Evolutionary conservation across 768 basidiomycete species (phyloP), one percentile per base, ranked within the genome.

Genomic region (Lactarius quietus): DNA sequence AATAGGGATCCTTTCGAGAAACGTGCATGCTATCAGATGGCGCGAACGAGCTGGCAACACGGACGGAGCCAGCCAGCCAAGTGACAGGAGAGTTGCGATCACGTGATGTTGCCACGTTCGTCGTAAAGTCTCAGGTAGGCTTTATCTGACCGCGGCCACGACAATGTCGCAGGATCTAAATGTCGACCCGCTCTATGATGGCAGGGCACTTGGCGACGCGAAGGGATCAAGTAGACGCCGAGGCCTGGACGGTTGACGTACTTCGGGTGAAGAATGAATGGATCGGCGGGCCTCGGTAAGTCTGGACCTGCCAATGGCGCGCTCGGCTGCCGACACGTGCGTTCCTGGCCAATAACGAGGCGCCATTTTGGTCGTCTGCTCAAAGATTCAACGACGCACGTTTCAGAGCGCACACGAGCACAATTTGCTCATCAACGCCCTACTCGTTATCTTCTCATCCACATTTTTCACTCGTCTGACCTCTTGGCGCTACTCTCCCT

Each of bases 381-480:
- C 29, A 33, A 28, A 2, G 18, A 38, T 35, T 31, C 6, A 12
- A 14, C 17, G 15, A 43, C 65, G 61, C 48, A 70, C 58, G 59
- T 45, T 69, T 62, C 64, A 26, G 23, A 45, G 35, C 35, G 69
- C 69, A 70, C 69, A 53, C 69, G 69, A 70, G 69, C 67, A 61
- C 55, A 65, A 59, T 51, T 36, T 35, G 36, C 31, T 33, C 33
- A 35, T 8, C 33, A n/a, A n/a, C n/a, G n/a, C n/a, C n/a, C n/a
- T n/a, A n/a, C n/a, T n/a, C n/a, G n/a, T n/a, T n/a, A n/a, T n/a
- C n/a, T n/a, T n/a, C n/a, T n/a, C n/a, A n/a, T n/a, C n/a, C n/a
- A n/a, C n/a, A n/a, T n/a, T n/a, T n/a, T n/a, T n/a, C n/a, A n/a
- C 67, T 54, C 61, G 17, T 33, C 38, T 31, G 23, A n/a, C 41